Percentiles rank a stretch among this genome's conserved stretches.
Conservation (phyloP, 441 rosid genomes). For the Omphalea diandra region DNA sequence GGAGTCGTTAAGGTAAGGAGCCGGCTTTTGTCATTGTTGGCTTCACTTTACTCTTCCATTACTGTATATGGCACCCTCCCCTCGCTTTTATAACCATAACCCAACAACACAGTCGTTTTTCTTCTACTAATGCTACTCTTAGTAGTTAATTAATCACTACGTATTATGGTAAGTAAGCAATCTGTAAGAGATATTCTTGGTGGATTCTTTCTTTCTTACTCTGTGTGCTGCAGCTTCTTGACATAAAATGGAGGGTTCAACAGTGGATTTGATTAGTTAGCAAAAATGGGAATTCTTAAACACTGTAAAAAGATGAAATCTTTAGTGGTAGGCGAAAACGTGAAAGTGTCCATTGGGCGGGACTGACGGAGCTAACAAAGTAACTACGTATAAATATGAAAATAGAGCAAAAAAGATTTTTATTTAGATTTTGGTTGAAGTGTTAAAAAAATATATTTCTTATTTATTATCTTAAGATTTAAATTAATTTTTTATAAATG, state of each 20-base stretch:
- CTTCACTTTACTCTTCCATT: conserved; percentile 12
- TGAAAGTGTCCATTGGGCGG: conserved; percentile 32
- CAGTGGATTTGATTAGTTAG: not conserved
- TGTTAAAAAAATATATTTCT: too few relatives aligned
- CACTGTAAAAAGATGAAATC: not conserved
- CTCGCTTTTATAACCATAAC: not conserved
- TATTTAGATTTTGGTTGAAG: too few relatives aligned
- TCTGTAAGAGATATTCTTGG: not conserved
- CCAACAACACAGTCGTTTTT: not conserved
- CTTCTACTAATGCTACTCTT: too few relatives aligned
- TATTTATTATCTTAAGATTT: too few relatives aligned
- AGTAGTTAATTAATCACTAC: too few relatives aligned
- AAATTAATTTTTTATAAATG: too few relatives aligned
- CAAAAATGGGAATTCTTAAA: not conserved
- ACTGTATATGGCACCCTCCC: conserved; percentile 10
- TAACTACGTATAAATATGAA: too few relatives aligned
- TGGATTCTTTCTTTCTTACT: not conserved
- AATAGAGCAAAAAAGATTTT: too few relatives aligned
- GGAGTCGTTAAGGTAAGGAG: conserved; percentile 19
- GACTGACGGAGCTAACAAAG: conserved; percentile 32
- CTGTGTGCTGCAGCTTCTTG: not conserved
- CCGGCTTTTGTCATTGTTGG: conserved; percentile 25
- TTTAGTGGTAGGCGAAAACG: not conserved
- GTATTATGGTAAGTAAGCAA: too few relatives aligned
- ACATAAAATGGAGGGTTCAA: not conserved